A percentile compares a stretch with the other conserved stretches of the same genome.
Evolutionary conservation across 257 asterid genomes (phyloP).

Genomic region (Solanum chilense): DNA sequence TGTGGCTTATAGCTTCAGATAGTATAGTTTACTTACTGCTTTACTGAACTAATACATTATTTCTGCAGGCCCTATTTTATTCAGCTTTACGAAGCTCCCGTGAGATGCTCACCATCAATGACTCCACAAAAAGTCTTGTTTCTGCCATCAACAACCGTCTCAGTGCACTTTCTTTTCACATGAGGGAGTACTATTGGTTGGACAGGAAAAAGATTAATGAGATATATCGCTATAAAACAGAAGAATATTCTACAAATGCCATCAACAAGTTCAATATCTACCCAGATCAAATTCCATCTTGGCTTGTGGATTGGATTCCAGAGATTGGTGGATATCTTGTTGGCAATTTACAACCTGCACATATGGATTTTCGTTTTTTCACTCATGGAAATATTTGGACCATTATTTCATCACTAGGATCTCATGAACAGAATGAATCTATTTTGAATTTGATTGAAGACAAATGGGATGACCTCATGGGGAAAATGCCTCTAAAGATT

Average conservation of each 20-base stretch:
- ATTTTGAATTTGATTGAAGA: slow-evolving; percentile 23
- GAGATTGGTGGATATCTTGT: slow-evolving; percentile 29
- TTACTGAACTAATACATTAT: not conserved
- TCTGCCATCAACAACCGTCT: slow-evolving; percentile 58
- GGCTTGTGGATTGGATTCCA: slow-evolving; percentile 40
- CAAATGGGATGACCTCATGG: slow-evolving; percentile 33
- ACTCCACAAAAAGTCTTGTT: slow-evolving; percentile 45
- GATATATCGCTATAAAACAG: slow-evolving; percentile 62
- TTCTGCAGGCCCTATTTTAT: slow-evolving; percentile 52
- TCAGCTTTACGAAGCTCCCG: slow-evolving; percentile 68
- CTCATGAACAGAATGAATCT: slow-evolving; percentile 17
- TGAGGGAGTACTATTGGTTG: slow-evolving; percentile 65
- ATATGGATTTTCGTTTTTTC: slow-evolving; percentile 38
- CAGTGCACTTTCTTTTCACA: slow-evolving; percentile 60
- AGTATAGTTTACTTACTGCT: not conserved
- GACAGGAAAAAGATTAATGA: slow-evolving; percentile 54
- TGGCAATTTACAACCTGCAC: slow-evolving; percentile 38
- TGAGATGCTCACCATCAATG: slow-evolving; percentile 57
- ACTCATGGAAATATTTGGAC: slow-evolving; percentile 35
- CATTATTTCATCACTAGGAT: slow-evolving; percentile 28
- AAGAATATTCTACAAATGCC: slow-evolving; percentile 64
- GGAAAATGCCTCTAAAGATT: slow-evolving; percentile 32
- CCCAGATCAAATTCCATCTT: slow-evolving; percentile 35
- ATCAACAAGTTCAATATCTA: slow-evolving; percentile 70
- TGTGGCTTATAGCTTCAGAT: not conserved